Percentiles rank a stretch among this genome's conserved stretches.
Conservation (phyloP, 495 filamentous ascomycete species). For the Immersiella caudata region DNA sequence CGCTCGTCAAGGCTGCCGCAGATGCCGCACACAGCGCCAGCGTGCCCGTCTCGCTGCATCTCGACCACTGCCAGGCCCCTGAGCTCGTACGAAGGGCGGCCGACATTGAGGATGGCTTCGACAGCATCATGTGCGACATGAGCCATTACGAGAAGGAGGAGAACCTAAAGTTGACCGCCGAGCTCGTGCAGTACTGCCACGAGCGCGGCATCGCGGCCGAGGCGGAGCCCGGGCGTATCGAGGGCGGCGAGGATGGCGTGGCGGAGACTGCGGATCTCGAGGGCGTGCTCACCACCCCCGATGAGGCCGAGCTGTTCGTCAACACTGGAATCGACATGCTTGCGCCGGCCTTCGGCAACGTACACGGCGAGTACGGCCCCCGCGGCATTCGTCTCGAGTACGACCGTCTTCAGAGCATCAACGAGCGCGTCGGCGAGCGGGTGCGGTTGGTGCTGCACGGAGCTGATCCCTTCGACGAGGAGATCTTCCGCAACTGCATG, state of each 20-base stretch:
- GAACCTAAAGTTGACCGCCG: conserved; percentile 71
- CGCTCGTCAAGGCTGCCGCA: conserved; percentile 46
- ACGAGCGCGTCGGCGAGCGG: conserved; percentile 60
- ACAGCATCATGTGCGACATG: conserved; percentile 85
- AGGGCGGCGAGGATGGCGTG: conserved; percentile 84
- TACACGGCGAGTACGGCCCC: conserved; percentile 81
- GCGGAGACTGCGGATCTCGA: conserved; percentile 74
- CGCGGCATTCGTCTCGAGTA: conserved; percentile 75
- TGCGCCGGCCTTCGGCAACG: conserved; percentile 83
- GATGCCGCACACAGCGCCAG: conserved; percentile 61
- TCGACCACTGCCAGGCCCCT: conserved; percentile 77
- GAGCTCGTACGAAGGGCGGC: conserved; percentile 69
- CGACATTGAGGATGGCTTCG: conserved; percentile 65
- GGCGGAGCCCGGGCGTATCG: conserved; percentile 80
- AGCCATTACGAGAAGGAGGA: conserved; percentile 81
- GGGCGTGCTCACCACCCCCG: conserved; percentile 74
- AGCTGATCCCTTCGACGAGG: conserved; percentile 71
- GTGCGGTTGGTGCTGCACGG: conserved; percentile 78
- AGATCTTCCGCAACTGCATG: conserved; percentile 70
- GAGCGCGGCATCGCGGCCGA: conserved; percentile 75
- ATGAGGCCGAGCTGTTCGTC: conserved; percentile 76
- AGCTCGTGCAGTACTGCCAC: conserved; percentile 72
- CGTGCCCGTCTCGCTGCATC: conserved; percentile 73
- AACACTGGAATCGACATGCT: conserved; percentile 80
- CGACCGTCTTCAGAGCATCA: conserved; percentile 66